Evolutionary conservation across 306 rosid species (phyloP).

Genomic region (Pyrus communis): DNA sequence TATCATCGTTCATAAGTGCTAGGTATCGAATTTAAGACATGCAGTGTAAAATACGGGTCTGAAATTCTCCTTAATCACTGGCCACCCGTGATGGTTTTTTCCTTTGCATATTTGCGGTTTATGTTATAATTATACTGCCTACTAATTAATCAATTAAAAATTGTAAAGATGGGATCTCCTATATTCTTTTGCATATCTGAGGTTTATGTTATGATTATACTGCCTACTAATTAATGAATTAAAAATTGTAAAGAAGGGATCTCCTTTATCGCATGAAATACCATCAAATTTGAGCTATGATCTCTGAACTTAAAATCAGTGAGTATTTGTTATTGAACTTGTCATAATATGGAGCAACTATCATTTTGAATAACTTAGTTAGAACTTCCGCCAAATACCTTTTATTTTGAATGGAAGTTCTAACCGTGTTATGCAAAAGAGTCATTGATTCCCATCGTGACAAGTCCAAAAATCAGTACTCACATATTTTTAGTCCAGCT

Average conservation of each 20-base stretch:
- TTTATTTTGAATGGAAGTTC: not conserved
- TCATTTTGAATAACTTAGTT: no score
- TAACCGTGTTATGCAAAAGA: not conserved
- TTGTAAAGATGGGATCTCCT: not conserved
- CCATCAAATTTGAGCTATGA: no score
- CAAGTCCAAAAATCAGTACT: no score
- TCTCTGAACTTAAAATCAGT: no score
- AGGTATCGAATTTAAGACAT: accelerated
- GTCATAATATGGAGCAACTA: not conserved
- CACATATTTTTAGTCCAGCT: no score
- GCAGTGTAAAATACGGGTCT: accelerated
- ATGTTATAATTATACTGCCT: slow-evolving; percentile 4
- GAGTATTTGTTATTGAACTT: no score
- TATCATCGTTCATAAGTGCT: no score
- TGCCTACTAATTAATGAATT: slow-evolving; percentile 28
- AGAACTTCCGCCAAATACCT: no score
- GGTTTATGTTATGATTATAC: not conserved
- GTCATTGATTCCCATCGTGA: not conserved
- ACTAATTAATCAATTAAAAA: slow-evolving; percentile 24
- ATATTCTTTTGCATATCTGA: no score
- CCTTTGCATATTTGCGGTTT: slow-evolving; percentile 14
- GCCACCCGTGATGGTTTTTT: not conserved
- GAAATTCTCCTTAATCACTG: no score
- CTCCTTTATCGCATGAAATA: no score
- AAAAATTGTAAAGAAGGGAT: not conserved